Evolutionary conservation across 805 yeast genomes (phyloP).

Genomic region (Kluyveromyces aestuarii): DNA sequence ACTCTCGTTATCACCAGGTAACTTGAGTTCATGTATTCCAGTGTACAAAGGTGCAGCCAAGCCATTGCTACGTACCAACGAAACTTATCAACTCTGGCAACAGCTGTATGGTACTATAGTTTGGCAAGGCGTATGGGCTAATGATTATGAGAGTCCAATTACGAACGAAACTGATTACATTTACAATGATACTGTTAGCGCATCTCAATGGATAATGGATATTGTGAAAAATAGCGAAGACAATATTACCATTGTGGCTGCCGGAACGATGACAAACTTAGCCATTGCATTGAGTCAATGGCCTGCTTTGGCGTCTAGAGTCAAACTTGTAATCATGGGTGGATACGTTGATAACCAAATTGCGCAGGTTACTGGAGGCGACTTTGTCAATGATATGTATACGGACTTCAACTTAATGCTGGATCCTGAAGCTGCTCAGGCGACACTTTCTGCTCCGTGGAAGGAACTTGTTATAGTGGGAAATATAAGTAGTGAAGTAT

Average conservation of each 20-base stretch:
- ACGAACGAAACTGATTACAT: slow-evolving; percentile 20
- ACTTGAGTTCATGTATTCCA: slow-evolving; percentile 31
- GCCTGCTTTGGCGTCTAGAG: slow-evolving; percentile 32
- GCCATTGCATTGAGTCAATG: slow-evolving; percentile 36
- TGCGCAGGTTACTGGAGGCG: slow-evolving; percentile 27
- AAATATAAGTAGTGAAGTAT: slow-evolving; percentile 34
- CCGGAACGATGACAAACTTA: slow-evolving; percentile 36
- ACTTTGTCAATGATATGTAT: slow-evolving; percentile 31
- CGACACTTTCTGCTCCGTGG: slow-evolving; percentile 35
- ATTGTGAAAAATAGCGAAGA: slow-evolving; percentile 33
- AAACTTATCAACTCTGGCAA: slow-evolving; percentile 34
- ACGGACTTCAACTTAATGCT: slow-evolving; percentile 36
- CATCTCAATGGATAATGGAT: slow-evolving; percentile 33
- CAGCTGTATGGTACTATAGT: slow-evolving; percentile 31
- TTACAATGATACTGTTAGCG: slow-evolving; percentile 26
- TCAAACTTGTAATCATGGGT: slow-evolving; percentile 36
- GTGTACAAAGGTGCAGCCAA: slow-evolving; percentile 31
- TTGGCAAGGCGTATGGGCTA: slow-evolving; percentile 35
- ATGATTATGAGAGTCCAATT: slow-evolving; percentile 16
- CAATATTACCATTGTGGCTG: slow-evolving; percentile 31
- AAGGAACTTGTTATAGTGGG: slow-evolving; percentile 32
- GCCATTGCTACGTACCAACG: slow-evolving; percentile 32
- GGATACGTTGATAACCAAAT: slow-evolving; percentile 36
- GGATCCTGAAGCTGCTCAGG: slow-evolving; percentile 40
- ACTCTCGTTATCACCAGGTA: slow-evolving; percentile 25